Percentiles rank a stretch among this genome's conserved stretches.
Evolutionary conservation across 1,284 basidiomycete genomes (phyloP).

Genomic region (Afroboletus lepidellus): DNA sequence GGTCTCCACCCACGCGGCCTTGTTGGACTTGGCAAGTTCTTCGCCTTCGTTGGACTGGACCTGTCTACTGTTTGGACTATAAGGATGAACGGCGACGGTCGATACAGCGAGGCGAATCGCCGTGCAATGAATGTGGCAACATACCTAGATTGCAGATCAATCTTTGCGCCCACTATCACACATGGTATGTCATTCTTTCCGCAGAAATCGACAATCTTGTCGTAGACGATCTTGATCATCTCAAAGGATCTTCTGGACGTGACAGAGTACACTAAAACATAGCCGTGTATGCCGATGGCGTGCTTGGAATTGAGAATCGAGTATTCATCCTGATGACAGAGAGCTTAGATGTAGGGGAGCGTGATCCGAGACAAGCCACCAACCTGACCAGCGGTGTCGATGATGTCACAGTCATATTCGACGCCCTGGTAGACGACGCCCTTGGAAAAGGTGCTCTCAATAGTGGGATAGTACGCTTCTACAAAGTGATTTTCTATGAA

Average conservation of each 20-base stretch:
- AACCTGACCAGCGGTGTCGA: conserved; percentile 96
- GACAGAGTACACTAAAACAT: conserved; percentile 93
- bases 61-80: conserved; percentile 55
- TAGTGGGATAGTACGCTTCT: conserved; percentile 92
- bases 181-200: conserved; percentile 90
- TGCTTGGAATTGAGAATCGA: conserved; percentile 82
- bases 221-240: conserved; percentile 93
- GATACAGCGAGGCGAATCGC: conserved; percentile 10
- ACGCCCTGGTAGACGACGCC: conserved; percentile 79
- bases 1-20: conserved; percentile 84
- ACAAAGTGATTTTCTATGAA: conserved; percentile 71
- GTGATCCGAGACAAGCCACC: conserved; percentile 4
- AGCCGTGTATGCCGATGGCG: conserved; percentile 82
- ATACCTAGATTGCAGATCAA: conserved; percentile 77
- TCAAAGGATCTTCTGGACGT: conserved; percentile 91
- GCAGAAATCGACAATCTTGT: conserved; percentile 96
- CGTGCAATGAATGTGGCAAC: conserved; percentile 24
- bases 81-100: conserved; percentile 24
- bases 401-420: conserved; percentile 95
- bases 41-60: conserved; percentile 76
- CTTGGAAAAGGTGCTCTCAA: conserved; percentile 89
- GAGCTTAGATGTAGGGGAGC: neutral
- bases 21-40: conserved; percentile 69
- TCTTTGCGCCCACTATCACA: conserved; percentile 96
- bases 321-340: conserved; percentile 66